A percentile compares a stretch with the other conserved stretches of the same genome.
These are phyloP conservation scores for Platismatia glauca DNA, from an alignment of 495 filamentous ascomycete species.

Conservation along the genomic window DNA sequence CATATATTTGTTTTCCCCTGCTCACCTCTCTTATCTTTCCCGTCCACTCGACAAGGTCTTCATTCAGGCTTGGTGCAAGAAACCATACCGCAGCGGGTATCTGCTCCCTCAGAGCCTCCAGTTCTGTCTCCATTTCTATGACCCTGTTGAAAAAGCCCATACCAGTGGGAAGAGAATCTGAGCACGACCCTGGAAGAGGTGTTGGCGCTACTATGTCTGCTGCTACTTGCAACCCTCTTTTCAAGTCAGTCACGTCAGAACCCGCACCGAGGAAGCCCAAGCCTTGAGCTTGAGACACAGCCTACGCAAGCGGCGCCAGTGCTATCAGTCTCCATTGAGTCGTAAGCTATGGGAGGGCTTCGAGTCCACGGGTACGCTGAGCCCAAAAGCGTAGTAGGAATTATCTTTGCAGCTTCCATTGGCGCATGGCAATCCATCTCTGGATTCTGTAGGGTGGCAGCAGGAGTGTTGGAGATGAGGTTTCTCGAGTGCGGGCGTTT, in stretches of 20 bases:
- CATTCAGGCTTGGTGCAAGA: slow-evolving; percentile 46
- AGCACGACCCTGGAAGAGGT: slow-evolving; percentile 7
- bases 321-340: slow-evolving; percentile 64
- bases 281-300: slow-evolving; percentile 53
- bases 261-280: slow-evolving; percentile 40
- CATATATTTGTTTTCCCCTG: slow-evolving; percentile 45
- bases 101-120: slow-evolving; percentile 35
- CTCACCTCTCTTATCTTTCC: slow-evolving; percentile 33
- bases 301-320: slow-evolving; percentile 44
- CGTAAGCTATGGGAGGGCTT: slow-evolving; percentile 50
- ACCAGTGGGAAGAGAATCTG: slow-evolving; percentile 43
- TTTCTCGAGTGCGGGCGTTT: neutral
- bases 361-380: slow-evolving; percentile 45
- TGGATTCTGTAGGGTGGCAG: neutral
- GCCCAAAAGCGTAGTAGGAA: neutral
- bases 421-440: neutral
- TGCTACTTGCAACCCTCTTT: slow-evolving; percentile 25
- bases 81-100: slow-evolving; percentile 58
- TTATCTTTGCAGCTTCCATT: neutral
- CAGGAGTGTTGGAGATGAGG: too few relatives aligned
- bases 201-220: slow-evolving; percentile 15
- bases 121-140: slow-evolving; percentile 32
- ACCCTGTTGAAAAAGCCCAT: slow-evolving; percentile 51
- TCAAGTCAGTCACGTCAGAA: slow-evolving; percentile 26
- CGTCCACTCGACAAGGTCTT: slow-evolving; percentile 46